Percentiles rank a stretch among this genome's conserved stretches.
Conservation (phyloP, 1,139 yeast genomes). For the Arxiozyma bovina region DNA sequence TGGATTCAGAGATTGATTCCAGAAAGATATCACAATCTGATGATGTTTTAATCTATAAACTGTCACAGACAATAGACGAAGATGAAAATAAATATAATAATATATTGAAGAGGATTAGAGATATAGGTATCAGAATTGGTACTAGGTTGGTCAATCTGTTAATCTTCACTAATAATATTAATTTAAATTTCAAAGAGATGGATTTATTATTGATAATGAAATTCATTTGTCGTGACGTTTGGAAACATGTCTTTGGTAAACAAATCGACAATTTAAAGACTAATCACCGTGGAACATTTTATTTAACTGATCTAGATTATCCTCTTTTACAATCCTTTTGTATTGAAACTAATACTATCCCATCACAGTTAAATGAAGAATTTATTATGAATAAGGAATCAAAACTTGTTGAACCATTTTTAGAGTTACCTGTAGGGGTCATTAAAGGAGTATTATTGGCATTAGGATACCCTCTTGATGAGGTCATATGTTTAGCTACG, state of each 20-base stretch:
- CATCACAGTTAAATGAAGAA: constrained; percentile 10
- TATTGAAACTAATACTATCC: constrained; percentile 3
- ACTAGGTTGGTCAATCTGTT: constrained; percentile 62
- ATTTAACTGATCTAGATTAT: constrained; percentile 27
- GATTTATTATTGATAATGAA: constrained; percentile 79
- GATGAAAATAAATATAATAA: constrained; percentile 39
- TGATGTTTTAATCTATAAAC: constrained; percentile 18
- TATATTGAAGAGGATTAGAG: constrained; percentile 52
- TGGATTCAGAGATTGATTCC: not conserved
- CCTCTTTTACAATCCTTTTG: constrained; percentile 23
- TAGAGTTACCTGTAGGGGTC: constrained; percentile 79
- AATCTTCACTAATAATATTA: constrained; percentile 48
- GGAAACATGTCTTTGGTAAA: constrained; percentile 71
- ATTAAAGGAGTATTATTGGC: constrained; percentile 61
- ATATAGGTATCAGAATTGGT: constrained; percentile 69
- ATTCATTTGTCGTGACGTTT: constrained; percentile 83
- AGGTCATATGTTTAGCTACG: constrained; percentile 24
- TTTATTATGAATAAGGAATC: constrained; percentile 30
- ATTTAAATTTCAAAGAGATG: constrained; percentile 37
- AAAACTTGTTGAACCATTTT: constrained; percentile 39
- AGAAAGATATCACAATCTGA: constrained; percentile 12
- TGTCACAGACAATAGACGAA: constrained; percentile 11
- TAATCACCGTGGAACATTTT: constrained; percentile 60
- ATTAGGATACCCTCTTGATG: constrained; percentile 23
- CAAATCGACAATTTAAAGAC: constrained; percentile 90